Evolutionary conservation across 2,329 filamentous ascomycete genomes (phyloP).

Genomic region (Diaporthe destruens): DNA sequence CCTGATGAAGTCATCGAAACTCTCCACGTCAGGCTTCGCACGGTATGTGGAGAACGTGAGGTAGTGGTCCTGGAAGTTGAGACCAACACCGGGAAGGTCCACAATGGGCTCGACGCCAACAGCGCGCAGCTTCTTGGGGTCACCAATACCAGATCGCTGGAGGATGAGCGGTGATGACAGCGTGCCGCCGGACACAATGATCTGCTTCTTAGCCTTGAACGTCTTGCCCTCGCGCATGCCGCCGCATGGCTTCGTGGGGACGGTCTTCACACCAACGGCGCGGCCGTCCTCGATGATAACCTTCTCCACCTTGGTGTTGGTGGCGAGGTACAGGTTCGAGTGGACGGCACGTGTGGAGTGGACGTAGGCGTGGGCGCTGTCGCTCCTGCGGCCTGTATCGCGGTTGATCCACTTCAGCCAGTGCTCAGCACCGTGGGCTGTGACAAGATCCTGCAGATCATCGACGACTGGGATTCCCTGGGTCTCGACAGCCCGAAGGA

Average conservation of each 20-base stretch:
- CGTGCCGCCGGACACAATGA: slow-evolving; percentile 79
- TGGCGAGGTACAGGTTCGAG: slow-evolving; percentile 77
- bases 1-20: slow-evolving; percentile 83
- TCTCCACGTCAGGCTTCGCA: slow-evolving; percentile 80
- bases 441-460: slow-evolving; percentile 79
- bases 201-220: slow-evolving; percentile 79
- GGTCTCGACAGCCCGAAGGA: slow-evolving; percentile 78
- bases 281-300: slow-evolving; percentile 79
- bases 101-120: slow-evolving; percentile 77
- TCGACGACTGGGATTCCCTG: slow-evolving; percentile 82
- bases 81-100: slow-evolving; percentile 78
- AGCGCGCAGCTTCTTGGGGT: slow-evolving; percentile 77
- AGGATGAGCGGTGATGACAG: slow-evolving; percentile 81
- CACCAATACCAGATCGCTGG: slow-evolving; percentile 79
- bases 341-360: slow-evolving; percentile 80
- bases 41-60: slow-evolving; percentile 78
- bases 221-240: slow-evolving; percentile 59
- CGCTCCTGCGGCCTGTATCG: slow-evolving; percentile 78
- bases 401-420: slow-evolving; percentile 91
- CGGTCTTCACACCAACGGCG: slow-evolving; percentile 78
- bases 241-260: slow-evolving; percentile 75
- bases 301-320: slow-evolving; percentile 84
- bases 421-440: slow-evolving; percentile 80
- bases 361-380: slow-evolving; percentile 83
- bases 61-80: slow-evolving; percentile 84